Base-by-base conservation (phyloP, 768 basidiomycete genomes). In the Boletellus ananas region DNA sequence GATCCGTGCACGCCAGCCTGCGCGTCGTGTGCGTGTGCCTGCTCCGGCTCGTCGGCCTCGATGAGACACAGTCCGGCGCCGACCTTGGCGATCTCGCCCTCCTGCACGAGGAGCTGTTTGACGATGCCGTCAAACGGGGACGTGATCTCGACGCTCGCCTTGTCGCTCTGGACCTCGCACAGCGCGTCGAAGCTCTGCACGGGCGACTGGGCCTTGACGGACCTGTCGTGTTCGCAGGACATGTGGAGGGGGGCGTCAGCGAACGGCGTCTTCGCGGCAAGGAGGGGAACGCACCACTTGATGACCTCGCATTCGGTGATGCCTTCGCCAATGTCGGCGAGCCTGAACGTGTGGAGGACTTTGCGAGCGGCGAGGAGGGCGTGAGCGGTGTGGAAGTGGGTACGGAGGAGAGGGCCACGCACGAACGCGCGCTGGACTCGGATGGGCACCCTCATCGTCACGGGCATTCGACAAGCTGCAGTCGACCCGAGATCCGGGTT, bases 241-340 rank as follows among this genome's bases (percentile, higher is more conserved):
- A 7, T 11, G 10, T 10, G 29, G 29, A 29, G 29, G 29, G 7
- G 29, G 29, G 10, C 2, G 11, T 29, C 29, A 29, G 29, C 8
- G 7, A 29, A 29, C 9, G 8, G 7, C 3, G 35, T 50, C n/a
- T 45, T 34, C 12, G 10, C 17, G 27, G 7, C n/a, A 10, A 42
- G 4, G 36, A 21, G 18, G 14, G 6, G 21, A 13, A 75, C 81
- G 53, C 54, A 87, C 90, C 91, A 94, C 66, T 84, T 85, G 41
- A 94, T 83, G 56, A 94, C 79, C 69, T 94, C 90, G 62, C 88
- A 90, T 67, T 94, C 90, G 20, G 90, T 91, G 57, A 94, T 92
- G 6, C 91, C 91, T 68, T 93, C 90, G 4, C 92, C 90, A 61
- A 93, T 90, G 64, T 91, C 88, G 1, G 88, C 87, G 34, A 90